Percentiles rank a stretch among this genome's conserved stretches.
phyloP scores from a whole-genome alignment of 2,329 filamentous ascomycete species.

The Penicillium paneum region DNA sequence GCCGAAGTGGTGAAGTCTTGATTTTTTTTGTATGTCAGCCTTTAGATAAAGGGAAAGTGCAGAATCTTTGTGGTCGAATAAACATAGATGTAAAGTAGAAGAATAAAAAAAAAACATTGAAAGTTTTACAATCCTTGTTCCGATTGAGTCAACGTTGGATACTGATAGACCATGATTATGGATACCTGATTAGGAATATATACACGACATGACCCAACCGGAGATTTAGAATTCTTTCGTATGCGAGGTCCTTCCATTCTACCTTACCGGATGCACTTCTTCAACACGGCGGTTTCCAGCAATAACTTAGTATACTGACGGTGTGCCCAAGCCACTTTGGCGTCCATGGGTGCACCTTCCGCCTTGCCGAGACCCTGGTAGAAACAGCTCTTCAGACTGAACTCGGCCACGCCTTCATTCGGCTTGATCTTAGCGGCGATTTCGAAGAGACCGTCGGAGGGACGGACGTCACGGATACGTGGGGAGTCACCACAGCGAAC shows the following conservation, averaged over 20 bases:
- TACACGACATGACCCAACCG: conserved; percentile 12
- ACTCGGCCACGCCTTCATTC: conserved; percentile 58
- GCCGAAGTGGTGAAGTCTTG: conserved; percentile 2
- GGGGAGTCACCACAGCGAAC: conserved; percentile 67
- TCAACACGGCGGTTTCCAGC: conserved; percentile 52
- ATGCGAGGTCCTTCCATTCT: neutral
- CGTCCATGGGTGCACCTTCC: conserved; percentile 45
- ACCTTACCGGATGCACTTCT: conserved; percentile 17
- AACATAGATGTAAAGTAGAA: neutral
- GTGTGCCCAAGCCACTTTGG: conserved; percentile 51
- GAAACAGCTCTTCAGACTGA: conserved; percentile 64
- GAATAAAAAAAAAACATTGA: neutral
- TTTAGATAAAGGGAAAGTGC: neutral
- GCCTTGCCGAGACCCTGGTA: conserved; percentile 53
- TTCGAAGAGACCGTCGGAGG: conserved; percentile 64
- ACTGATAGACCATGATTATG: conserved; percentile 8
- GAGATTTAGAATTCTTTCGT: neutral
- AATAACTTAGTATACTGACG: conserved; percentile 55
- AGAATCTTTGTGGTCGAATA: too few relatives aligned
- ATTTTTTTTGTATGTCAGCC: neutral
- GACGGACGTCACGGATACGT: conserved; percentile 53
- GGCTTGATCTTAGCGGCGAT: conserved; percentile 61
- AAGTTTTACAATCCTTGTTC: neutral
- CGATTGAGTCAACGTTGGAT: neutral
- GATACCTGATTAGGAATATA: conserved; percentile 15